Conservation (phyloP, 2,329 filamentous ascomycete genomes). For the Aspergillus luchuensis region DNA sequence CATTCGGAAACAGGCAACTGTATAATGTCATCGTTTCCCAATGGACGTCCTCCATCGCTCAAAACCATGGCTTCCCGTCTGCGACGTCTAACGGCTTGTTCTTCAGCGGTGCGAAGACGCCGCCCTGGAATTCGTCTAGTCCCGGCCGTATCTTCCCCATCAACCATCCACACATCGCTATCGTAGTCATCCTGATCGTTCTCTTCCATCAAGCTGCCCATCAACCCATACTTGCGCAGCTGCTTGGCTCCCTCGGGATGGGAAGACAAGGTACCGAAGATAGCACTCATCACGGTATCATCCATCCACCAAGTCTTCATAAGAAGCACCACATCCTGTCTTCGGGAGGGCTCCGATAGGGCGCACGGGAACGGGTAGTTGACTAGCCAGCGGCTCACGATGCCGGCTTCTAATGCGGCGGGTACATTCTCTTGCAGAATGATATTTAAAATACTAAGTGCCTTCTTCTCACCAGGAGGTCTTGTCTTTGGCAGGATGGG, state of each 20-base stretch:
- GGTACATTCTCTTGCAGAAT: slow-evolving; percentile 63
- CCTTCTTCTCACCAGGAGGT: slow-evolving; percentile 46
- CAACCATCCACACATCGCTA: slow-evolving; percentile 54
- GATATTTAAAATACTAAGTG: slow-evolving; percentile 58
- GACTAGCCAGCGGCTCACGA: slow-evolving; percentile 73
- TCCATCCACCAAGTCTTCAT: slow-evolving; percentile 47
- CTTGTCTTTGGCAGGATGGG: slow-evolving; percentile 44
- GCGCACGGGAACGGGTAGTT: slow-evolving; percentile 69
- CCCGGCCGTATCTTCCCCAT: slow-evolving; percentile 56
- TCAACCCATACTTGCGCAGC: slow-evolving; percentile 45
- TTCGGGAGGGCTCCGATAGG: slow-evolving; percentile 51
- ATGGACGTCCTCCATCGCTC: slow-evolving; percentile 76
- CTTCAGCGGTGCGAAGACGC: slow-evolving; percentile 44
- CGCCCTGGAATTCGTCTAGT: slow-evolving; percentile 35
- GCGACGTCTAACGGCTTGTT: slow-evolving; percentile 72
- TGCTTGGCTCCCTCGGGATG: slow-evolving; percentile 44
- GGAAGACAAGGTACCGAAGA: slow-evolving; percentile 42
- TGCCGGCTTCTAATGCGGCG: slow-evolving; percentile 61
- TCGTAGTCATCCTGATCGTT: slow-evolving; percentile 56
- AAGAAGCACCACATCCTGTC: slow-evolving; percentile 43
- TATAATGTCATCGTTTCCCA: slow-evolving; percentile 77
- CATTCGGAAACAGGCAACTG: slow-evolving; percentile 53
- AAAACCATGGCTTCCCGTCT: slow-evolving; percentile 88
- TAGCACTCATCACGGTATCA: slow-evolving; percentile 47
- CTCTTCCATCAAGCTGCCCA: slow-evolving; percentile 51